Evolutionary conservation across 257 asterid genomes (phyloP), one percentile per base, ranked within the genome.

Genomic region (Avicennia marina): DNA sequence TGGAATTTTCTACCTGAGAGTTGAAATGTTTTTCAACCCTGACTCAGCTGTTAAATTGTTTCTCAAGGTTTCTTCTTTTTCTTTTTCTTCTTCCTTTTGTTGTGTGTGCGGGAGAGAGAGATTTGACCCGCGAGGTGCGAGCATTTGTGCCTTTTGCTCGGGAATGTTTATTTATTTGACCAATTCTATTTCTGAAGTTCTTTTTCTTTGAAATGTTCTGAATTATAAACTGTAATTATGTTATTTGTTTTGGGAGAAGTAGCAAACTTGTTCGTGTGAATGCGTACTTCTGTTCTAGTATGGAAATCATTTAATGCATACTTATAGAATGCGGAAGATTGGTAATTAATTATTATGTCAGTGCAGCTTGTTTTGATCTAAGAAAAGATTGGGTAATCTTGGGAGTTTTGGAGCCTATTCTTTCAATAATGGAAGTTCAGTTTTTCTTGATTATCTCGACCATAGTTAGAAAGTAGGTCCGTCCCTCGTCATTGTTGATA

Each of bases 311-410:
- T 10, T 47, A 42, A 24, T 54, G 13, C 41, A 29, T 29, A 2
- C 33, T n/a, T n/a, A n/a, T n/a, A n/a, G n/a, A n/a, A n/a, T n/a
- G n/a, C n/a, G n/a, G 41, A 43, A 34, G 21, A 29, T 16, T 33
- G 50, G 33, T 29, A 53, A 40, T 46, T 36, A 13, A 45, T 44
- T 4, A 15, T 21, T 21, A 8, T 20, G 53, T 25, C 61, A 49
- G 39, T 67, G 56, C 43, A 24, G 51, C 36, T 43, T 36, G 60
- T 50, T 43, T 56, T 50, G 31, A 29, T 41, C 24, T 15, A 44
- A 57, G 31, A 22, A 20, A 11, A 32, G 22, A 19, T 43, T 20
- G 2, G 44, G 54, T 31, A 29, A 19, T 47, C 9, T 17, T 29
- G 8, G 7, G 36, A 20, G 55, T 5, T 40, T 53, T 43, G 55